Base-by-base conservation (phyloP, 208 protist species). In the Trypanosoma caninum region DNA sequence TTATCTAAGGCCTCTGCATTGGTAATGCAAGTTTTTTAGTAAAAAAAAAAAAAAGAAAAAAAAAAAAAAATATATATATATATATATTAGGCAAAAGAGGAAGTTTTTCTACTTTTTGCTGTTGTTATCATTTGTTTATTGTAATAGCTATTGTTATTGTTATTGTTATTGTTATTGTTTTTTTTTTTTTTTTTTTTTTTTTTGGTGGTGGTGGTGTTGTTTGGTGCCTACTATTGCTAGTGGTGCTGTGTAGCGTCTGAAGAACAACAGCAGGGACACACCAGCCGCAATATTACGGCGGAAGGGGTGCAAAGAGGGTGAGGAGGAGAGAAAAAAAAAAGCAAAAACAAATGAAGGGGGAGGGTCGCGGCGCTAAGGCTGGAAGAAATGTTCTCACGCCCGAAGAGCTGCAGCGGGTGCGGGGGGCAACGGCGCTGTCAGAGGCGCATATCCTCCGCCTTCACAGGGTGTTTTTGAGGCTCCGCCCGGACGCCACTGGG, bases 401-500 rank as follows among this genome's bases (percentile, higher is more conserved):
- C 45, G 80, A 93, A 31, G 80, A 89, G 38, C 44, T 97, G 40
- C 61, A 75, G 38, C 25, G 78, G 46, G 66, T 94, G 20, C 78
- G 80, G 55, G 65, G 84, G 60, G 76, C 73, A 11, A 97, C 87
- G 2, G 58, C 79, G 18, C 74, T 97, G 18, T 87, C 87, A 4
- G 82, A 97, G 52, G 74, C 78, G 2, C 91, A 97, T 56, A 88
- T 97, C 41, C 46, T 81, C 31, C 77, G 82, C 0, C 76, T 97
- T 8, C 78, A 95, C 60, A 91, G 93, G 52, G 73, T 87, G 20
- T 97, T 97, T 45, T 47, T 51, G n/a, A 86, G 81, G 47, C 74
- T 97, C n/a, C 87, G 94, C 59, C 80, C 59, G 41, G 69, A 84
- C 44, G 77, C 77, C 27, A 84, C 69, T 1, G 91, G 91, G 1